Evolutionary conservation across 345 rosid species (phyloP), one percentile per base, ranked within the genome.

Genomic region (Gossypium bickii): DNA sequence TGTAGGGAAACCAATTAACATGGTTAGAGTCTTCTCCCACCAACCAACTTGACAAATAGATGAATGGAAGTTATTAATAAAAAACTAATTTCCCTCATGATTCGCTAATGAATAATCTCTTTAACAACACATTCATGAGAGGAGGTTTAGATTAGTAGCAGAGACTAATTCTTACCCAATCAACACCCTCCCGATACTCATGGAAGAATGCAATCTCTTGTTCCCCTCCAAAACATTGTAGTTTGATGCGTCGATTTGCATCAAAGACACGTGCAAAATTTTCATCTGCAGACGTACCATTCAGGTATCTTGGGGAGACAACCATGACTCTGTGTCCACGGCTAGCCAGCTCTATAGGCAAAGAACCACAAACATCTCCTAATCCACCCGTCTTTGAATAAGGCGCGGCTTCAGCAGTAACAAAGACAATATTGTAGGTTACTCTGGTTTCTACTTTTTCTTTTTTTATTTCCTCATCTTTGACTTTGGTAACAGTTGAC

Each of bases 321-420:
- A 94, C 97, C 98, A 95, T 92, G 9, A 95, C 98, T 57, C 99
- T 93, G 64, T 94, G 98, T 16, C 98, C 97, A 59, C 87, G 91
- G 17, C 78, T 74, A 77, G 97, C 97, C 57, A 94, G 69, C 25
- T 91, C 91, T 76, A 89, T 81, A 0, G 98, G 98, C 89, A 94
- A 85, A 78, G 98, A 95, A 63, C 99, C 98, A 82, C 96, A 92
- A 34, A 95, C 99, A 84, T 95, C 99, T 67, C 96, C 98, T 59
- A 95, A 45, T 70, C 99, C 98, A 67, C 99, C 99, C 1, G 99
- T 92, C 81, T 95, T 95, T 0, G 99, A 95, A 80, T 89, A 95
- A 24, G 98, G 99, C 73, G 94, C 91, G 0, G 98, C 99, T 82
- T 95, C 99, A 3, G 99, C 82, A 3, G 98, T 86, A 63, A 95